These are phyloP conservation scores for Botryotinia convoluta DNA, from an alignment of 2,329 filamentous ascomycete species.

Conservation along the genomic window DNA sequence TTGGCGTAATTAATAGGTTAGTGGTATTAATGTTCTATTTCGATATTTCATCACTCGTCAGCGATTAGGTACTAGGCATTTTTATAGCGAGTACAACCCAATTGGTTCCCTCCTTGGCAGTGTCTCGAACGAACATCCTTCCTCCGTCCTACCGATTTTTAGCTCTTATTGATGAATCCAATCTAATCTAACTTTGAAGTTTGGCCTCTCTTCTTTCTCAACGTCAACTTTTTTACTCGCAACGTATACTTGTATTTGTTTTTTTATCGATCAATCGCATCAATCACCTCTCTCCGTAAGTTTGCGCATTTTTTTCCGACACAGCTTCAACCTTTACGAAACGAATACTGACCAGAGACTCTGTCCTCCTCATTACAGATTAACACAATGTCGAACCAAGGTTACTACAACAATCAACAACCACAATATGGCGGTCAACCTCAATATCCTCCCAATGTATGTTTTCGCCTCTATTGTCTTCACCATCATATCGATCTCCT, in stretches of 20 bases:
- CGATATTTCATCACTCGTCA: neutral
- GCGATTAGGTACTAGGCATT: neutral
- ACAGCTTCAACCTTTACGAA: neutral
- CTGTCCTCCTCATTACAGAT: neutral
- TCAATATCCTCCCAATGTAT: slow-evolving; percentile 24
- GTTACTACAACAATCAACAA: slow-evolving; percentile 41
- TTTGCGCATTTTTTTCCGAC: neutral
- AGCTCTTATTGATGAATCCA: slow-evolving; percentile 10
- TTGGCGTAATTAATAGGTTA: slow-evolving; percentile 7
- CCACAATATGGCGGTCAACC: slow-evolving; percentile 40
- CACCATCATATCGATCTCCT: slow-evolving; percentile 6
- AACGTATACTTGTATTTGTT: neutral
- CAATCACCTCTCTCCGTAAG: neutral
- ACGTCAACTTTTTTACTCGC: neutral
- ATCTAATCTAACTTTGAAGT: slow-evolving; percentile 12
- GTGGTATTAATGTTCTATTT: neutral
- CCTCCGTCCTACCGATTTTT: slow-evolving; percentile 16
- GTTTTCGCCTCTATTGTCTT: slow-evolving; percentile 26
- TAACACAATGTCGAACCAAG: slow-evolving; percentile 27
- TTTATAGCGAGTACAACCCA: neutral
- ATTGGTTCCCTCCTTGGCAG: neutral
- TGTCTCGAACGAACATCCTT: slow-evolving; percentile 16
- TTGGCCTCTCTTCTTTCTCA: neutral
- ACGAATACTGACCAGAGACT: slow-evolving; percentile 1
- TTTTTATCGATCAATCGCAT: neutral